Evolutionary conservation across 306 rosid genomes (phyloP).

Genomic region (Erythrophleum fordii): DNA sequence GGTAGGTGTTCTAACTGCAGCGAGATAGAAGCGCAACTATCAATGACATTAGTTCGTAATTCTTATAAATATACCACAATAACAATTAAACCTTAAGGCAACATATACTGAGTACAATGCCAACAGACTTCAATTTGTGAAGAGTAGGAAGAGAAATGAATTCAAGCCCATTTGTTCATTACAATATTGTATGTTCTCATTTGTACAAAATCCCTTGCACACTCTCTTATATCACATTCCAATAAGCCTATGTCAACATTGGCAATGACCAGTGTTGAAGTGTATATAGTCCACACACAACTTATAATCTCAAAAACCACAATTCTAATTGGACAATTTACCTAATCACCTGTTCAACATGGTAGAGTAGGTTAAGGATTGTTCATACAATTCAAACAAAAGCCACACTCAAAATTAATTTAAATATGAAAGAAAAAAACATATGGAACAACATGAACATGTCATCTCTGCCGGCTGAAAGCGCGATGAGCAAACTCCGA

Average conservation of each 20-base stretch:
- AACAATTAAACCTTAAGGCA: neutral
- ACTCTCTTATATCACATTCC: neutral
- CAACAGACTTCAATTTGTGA: neutral
- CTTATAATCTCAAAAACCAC: neutral
- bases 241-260: slow-evolving; percentile 33
- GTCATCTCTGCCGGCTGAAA: slow-evolving; percentile 28
- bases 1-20: slow-evolving; percentile 95
- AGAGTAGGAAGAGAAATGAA: neutral
- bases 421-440: neutral
- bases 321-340: neutral
- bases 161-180: neutral
- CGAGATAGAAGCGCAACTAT: neutral
- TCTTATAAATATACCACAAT: neutral
- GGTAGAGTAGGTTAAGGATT: neutral
- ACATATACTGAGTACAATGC: neutral
- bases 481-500: neutral
- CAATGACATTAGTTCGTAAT: neutral
- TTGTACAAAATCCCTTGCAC: neutral
- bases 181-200: neutral
- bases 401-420: slow-evolving; percentile 17
- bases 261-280: neutral
- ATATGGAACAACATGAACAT: neutral
- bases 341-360: neutral
- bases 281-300: neutral
- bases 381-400: slow-evolving; percentile 23